Evolutionary conservation across 805 yeast species (phyloP).

Genomic region (Candida qinlingensis): DNA sequence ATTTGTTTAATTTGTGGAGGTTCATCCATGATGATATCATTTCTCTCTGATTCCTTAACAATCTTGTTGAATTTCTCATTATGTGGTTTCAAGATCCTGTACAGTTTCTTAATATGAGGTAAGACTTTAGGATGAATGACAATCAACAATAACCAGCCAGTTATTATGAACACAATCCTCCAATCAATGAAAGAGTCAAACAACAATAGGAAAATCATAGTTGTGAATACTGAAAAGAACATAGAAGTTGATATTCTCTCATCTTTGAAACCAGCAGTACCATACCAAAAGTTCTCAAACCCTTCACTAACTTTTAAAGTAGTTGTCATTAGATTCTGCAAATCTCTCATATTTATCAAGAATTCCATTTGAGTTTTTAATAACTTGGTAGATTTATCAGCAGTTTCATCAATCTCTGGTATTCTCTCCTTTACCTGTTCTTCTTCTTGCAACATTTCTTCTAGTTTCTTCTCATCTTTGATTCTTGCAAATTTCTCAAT

Average conservation of each 20-base stretch:
- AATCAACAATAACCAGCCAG: conserved; percentile 52
- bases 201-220: conserved; percentile 36
- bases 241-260: conserved; percentile 61
- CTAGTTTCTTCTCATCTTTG: conserved; percentile 23
- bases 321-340: conserved; percentile 60
- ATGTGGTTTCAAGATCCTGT: conserved; percentile 19
- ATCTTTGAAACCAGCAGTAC: conserved; percentile 65
- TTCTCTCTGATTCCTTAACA: conserved; percentile 33
- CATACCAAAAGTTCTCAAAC: conserved; percentile 50
- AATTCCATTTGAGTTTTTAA: conserved; percentile 35
- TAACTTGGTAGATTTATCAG: conserved; percentile 15
- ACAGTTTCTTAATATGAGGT: conserved; percentile 23
- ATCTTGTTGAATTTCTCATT: conserved; percentile 27
- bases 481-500: conserved; percentile 34
- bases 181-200: conserved; percentile 57
- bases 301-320: conserved; percentile 44
- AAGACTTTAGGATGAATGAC: conserved; percentile 55
- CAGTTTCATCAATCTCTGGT: conserved; percentile 22
- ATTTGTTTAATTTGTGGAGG: conserved; percentile 55
- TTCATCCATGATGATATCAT: conserved; percentile 65
- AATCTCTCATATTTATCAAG: conserved; percentile 60
- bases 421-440: conserved; percentile 13
- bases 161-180: conserved; percentile 47
- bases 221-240: conserved; percentile 36
- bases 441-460: conserved; percentile 7